Conservation (phyloP, 352 stramenopile species). For the Elongisporangium anandrum region DNA sequence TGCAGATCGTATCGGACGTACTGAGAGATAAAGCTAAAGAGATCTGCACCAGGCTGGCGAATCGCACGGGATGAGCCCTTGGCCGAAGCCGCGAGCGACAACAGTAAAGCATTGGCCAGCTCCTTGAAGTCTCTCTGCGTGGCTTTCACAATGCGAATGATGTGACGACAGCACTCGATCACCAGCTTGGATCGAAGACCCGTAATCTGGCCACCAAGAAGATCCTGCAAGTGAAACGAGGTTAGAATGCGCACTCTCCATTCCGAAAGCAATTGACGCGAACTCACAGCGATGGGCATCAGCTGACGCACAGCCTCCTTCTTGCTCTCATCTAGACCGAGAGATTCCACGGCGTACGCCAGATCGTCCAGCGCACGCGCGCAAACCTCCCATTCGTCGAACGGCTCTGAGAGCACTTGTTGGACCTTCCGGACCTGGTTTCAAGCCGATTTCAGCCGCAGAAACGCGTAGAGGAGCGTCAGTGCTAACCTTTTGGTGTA, state of each 20-base stretch:
- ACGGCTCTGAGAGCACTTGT: constrained; percentile 17
- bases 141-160: constrained; percentile 43
- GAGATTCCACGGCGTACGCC: constrained; percentile 35
- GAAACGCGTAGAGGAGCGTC: neutral
- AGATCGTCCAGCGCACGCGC: constrained; percentile 37
- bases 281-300: constrained; percentile 39
- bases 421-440: constrained; percentile 36
- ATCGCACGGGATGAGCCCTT: constrained; percentile 52
- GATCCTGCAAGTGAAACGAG: neutral
- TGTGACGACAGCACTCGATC: constrained; percentile 34
- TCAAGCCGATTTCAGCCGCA: constrained; percentile 3
- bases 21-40: constrained; percentile 54
- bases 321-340: constrained; percentile 15
- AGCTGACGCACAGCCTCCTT: constrained; percentile 34
- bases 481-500: neutral
- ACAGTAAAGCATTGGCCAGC: constrained; percentile 52
- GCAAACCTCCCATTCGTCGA: constrained; percentile 39
- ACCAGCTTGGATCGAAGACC: constrained; percentile 52
- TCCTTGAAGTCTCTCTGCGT: constrained; percentile 42
- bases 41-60: constrained; percentile 36
- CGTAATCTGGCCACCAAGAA: constrained; percentile 31
- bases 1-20: constrained; percentile 57
- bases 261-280: neutral
- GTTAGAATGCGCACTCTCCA: neutral
- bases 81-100: constrained; percentile 38